These are phyloP conservation scores for Arachis hypogaea DNA, from an alignment of 306 rosid genomes.

Conservation along the genomic window DNA sequence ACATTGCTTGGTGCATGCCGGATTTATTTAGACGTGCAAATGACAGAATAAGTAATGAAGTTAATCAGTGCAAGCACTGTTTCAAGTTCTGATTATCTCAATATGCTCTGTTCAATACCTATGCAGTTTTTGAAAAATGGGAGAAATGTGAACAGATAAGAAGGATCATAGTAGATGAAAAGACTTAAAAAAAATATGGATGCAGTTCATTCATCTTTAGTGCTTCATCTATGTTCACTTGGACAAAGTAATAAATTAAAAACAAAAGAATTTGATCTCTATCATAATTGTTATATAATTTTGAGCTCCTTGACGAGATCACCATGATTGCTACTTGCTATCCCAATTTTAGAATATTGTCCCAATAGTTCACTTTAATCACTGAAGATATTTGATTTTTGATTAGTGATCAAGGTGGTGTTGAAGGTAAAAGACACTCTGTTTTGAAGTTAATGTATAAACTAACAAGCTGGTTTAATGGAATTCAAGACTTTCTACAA, in stretches of 20 bases:
- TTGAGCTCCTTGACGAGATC: background rate
- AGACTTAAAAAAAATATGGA: conserved; percentile 56
- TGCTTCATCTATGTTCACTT: no score
- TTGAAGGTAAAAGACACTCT: background rate
- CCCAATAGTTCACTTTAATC: background rate
- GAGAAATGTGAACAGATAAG: conserved; percentile 58
- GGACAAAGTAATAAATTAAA: no score
- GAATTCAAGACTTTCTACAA: background rate
- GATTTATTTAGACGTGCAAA: conserved; percentile 56
- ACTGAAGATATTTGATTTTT: conserved; percentile 10
- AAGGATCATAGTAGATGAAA: conserved; percentile 40
- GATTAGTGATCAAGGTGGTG: background rate
- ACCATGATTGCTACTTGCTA: background rate
- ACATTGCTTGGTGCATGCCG: conserved; percentile 74
- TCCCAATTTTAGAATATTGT: conserved; percentile 5
- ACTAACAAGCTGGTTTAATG: background rate
- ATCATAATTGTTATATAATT: no score
- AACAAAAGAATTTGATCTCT: background rate
- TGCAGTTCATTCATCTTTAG: background rate
- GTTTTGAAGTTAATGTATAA: conserved; percentile 12
- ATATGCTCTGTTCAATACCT: conserved; percentile 66
- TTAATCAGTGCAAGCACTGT: conserved; percentile 31
- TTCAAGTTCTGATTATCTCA: conserved; percentile 39
- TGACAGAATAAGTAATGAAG: conserved; percentile 57
- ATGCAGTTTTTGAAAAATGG: conserved; percentile 73